Evolutionary conservation across 306 rosid species (phyloP).

Genomic region (Biancaea sappan): DNA sequence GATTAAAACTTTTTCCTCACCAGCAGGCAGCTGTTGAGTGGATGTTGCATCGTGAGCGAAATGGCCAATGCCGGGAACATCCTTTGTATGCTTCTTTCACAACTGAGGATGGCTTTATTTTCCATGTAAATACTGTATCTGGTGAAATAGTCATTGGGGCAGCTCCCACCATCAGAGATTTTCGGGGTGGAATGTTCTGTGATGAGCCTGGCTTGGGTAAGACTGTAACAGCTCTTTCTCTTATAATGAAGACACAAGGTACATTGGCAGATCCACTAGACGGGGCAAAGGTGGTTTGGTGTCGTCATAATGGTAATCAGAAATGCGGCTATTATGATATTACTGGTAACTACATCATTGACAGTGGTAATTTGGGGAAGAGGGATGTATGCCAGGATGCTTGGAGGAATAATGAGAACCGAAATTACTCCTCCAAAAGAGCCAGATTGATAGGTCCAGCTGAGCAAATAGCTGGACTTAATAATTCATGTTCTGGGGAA

Average conservation of each 20-base stretch:
- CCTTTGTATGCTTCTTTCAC: conserved; percentile 69
- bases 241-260: conserved; percentile 83
- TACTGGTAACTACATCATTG: conserved; percentile 41
- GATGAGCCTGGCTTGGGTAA: conserved; percentile 99
- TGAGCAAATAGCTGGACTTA: conserved; percentile 38
- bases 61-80: conserved; percentile 63
- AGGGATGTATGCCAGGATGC: conserved; percentile 47
- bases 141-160: conserved; percentile 75
- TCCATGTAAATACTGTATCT: conserved; percentile 68
- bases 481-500: conserved; percentile 45
- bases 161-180: conserved; percentile 80
- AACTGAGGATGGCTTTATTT: conserved; percentile 76
- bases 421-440: conserved; percentile 60
- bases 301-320: conserved; percentile 67
- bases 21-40: conserved; percentile 90
- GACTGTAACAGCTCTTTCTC: conserved; percentile 93
- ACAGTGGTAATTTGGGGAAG: conserved; percentile 45
- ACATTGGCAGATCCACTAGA: conserved; percentile 74
- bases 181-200: conserved; percentile 93
- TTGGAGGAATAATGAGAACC: conserved; percentile 44
- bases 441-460: conserved; percentile 46
- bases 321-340: conserved; percentile 93
- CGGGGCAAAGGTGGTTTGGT: conserved; percentile 69
- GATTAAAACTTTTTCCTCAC: conserved; percentile 87
- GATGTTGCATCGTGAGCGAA: conserved; percentile 95